phyloP scores from a whole-genome alignment of 371 early-diverging fungal genomes.

The Apophysomyces variabilis region DNA sequence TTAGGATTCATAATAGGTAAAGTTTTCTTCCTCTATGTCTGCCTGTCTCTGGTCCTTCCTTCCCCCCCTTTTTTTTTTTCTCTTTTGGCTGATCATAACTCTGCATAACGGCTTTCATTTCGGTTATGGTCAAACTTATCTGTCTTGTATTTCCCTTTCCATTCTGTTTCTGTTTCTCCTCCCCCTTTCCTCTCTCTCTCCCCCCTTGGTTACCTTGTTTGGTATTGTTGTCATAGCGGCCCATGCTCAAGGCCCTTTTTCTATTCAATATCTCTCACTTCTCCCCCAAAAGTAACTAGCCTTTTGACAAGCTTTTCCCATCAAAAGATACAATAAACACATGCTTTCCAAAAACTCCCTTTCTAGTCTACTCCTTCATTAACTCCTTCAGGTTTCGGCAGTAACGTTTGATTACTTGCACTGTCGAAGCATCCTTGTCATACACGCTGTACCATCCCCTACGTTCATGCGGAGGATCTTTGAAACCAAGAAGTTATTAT shows the following conservation, averaged over 20 bases:
- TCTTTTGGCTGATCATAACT: background rate
- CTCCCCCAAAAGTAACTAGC: conserved; percentile 1
- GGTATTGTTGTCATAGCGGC: conserved; percentile 1
- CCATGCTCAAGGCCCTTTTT: conserved; percentile 4
- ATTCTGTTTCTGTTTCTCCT: background rate
- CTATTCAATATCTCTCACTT: background rate
- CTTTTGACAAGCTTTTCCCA: background rate
- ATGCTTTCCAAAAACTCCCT: conserved; percentile 3
- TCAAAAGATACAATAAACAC: background rate
- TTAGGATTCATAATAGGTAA: conserved; percentile 1
- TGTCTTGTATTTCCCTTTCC: background rate
- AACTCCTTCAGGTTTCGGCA: conserved; percentile 12
- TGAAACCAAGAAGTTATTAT: background rate
- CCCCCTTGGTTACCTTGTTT: background rate
- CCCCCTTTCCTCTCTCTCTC: background rate
- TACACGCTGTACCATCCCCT: conserved; percentile 56
- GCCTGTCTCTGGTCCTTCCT: background rate
- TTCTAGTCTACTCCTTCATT: conserved; percentile 7
- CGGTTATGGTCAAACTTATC: background rate
- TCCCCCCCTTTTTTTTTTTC: background rate
- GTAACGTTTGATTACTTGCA: conserved; percentile 28
- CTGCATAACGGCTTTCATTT: conserved; percentile 9
- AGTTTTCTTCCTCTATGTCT: background rate
- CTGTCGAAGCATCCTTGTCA: conserved; percentile 36
- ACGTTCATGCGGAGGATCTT: conserved; percentile 53